phyloP scores from a whole-genome alignment of 352 stramenopile genomes.

The Phytopythium boreale region DNA sequence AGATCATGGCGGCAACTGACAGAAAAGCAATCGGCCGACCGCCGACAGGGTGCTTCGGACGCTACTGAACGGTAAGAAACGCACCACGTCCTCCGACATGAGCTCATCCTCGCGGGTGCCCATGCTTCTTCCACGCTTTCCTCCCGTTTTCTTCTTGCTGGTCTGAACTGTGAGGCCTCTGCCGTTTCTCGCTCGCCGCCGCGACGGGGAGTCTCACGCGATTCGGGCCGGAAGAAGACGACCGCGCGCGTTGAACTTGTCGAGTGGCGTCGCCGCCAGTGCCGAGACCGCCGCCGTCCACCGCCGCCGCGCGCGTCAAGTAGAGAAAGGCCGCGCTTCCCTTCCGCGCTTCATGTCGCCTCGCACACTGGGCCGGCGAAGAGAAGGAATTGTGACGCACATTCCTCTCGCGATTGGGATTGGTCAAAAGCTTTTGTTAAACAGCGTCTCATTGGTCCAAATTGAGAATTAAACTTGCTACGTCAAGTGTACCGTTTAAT shows the following conservation, averaged over 20 bases:
- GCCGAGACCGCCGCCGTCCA: background rate
- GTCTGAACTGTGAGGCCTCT: background rate
- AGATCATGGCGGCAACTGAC: background rate
- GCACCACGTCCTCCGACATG: slow-evolving; percentile 47
- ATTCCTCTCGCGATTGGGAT: slow-evolving; percentile 27
- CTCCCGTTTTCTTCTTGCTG: background rate
- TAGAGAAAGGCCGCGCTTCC: background rate
- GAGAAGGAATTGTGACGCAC: slow-evolving; percentile 4
- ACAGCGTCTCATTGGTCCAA: background rate
- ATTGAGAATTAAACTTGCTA: background rate
- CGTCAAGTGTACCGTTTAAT: background rate
- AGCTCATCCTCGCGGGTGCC: slow-evolving; percentile 8
- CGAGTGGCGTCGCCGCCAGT: background rate
- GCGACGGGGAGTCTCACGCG: background rate
- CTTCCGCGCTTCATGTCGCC: slow-evolving; percentile 1
- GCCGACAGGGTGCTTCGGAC: background rate
- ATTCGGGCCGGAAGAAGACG: background rate
- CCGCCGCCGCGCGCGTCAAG: background rate
- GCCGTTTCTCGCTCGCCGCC: background rate
- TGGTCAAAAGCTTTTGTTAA: slow-evolving; percentile 19
- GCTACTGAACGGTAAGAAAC: background rate
- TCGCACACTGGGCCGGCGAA: background rate
- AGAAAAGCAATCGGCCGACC: background rate
- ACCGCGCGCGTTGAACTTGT: background rate
- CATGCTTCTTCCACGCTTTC: slow-evolving; percentile 5